Evolutionary conservation across 1,284 basidiomycete genomes (phyloP).

Genomic region (Sanghuangporus baumii): DNA sequence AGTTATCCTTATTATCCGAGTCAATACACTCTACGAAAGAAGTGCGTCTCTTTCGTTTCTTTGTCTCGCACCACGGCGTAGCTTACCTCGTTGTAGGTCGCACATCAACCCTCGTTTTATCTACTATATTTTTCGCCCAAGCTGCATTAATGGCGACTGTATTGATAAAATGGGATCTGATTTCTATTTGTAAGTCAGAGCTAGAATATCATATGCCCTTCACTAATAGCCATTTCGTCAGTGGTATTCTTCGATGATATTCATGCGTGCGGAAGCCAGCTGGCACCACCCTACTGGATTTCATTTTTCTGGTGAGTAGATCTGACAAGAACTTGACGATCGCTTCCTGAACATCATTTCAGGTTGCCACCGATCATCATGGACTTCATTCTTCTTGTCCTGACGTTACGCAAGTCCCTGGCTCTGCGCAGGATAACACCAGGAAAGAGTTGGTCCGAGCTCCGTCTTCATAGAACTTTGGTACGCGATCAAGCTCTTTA

Average conservation of each 20-base stretch:
- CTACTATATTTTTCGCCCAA: neutral
- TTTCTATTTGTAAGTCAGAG: neutral
- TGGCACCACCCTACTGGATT: neutral
- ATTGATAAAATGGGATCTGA: slow-evolving; percentile 1
- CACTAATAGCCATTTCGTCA: neutral
- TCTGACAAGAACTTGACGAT: neutral
- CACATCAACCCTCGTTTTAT: neutral
- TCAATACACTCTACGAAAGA: slow-evolving; percentile 6
- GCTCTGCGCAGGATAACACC: neutral
- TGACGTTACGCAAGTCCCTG: slow-evolving; percentile 6
- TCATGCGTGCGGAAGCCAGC: neutral
- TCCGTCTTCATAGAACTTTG: neutral
- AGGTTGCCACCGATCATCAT: slow-evolving; percentile 7
- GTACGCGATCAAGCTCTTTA: slow-evolving; percentile 12
- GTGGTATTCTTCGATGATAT: neutral
- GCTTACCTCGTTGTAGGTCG: neutral
- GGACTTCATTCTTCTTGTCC: slow-evolving; percentile 2
- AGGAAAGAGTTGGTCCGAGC: neutral
- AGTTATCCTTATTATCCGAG: slow-evolving; percentile 10
- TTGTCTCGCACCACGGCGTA: neutral
- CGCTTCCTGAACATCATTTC: neutral
- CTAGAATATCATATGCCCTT: neutral
- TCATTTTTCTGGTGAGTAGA: slow-evolving; percentile 1
- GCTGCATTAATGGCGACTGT: neutral
- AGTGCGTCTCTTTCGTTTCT: neutral